phyloP scores from a whole-genome alignment of 495 filamentous ascomycete species.

The Apodospora peruviana region DNA sequence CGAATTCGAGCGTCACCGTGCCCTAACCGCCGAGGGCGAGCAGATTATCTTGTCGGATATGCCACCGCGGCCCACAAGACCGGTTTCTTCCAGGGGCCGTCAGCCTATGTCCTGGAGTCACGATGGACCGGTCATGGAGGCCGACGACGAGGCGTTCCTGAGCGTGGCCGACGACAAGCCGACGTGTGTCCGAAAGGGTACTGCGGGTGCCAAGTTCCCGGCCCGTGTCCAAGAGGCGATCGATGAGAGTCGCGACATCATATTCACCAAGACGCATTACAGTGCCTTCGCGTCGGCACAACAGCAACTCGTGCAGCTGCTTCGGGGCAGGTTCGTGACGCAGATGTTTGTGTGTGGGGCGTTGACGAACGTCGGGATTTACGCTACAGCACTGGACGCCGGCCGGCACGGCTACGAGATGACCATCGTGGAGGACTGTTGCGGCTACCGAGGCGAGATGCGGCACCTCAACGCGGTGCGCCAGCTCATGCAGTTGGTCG shows the following conservation, averaged over 20 bases:
- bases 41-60: constrained; percentile 37
- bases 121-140: constrained; percentile 24
- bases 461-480: constrained; percentile 72
- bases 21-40: constrained; percentile 41
- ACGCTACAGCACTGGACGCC: constrained; percentile 88
- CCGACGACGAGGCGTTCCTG: constrained; percentile 56
- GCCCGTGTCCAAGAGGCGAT: constrained; percentile 52
- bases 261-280: constrained; percentile 77
- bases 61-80: constrained; percentile 11
- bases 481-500: constrained; percentile 70
- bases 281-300: constrained; percentile 61
- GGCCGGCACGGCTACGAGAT: constrained; percentile 80
- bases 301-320: constrained; percentile 60
- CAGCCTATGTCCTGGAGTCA: constrained; percentile 13
- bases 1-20: constrained; percentile 59
- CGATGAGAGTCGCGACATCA: constrained; percentile 53
- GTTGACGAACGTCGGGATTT: constrained; percentile 83
- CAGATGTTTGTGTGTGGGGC: constrained; percentile 89
- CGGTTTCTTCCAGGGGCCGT: constrained; percentile 9
- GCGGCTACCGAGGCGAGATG: constrained; percentile 69
- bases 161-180: constrained; percentile 22
- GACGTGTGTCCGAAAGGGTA: constrained; percentile 54
- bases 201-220: constrained; percentile 63
- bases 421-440: constrained; percentile 81
- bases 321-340: constrained; percentile 72